Base-by-base conservation (phyloP, 768 basidiomycete genomes). In the Leccinum aurantiacum region DNA sequence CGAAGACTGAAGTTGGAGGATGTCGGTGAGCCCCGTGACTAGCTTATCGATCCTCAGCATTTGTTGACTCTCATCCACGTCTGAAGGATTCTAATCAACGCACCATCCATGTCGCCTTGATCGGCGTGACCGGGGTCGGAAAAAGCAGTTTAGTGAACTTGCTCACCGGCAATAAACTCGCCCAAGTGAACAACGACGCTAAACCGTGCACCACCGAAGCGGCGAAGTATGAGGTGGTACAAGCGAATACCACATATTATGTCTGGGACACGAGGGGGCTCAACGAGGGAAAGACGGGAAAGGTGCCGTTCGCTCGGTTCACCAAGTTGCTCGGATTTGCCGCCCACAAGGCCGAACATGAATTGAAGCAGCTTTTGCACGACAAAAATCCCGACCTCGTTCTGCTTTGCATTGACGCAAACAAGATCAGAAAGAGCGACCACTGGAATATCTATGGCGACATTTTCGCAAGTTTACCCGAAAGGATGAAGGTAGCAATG, bases 141-240 rank as follows among this genome's bases (percentile, higher is more conserved):
- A 70, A 70, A 48, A 70, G 69, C 59, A 70, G 70, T 7, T 52
- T 71, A 9, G 68, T 71, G 22, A 70, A 70, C 33, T 50, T 70
- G 55, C 67, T 70, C 52, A 46, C 47, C n/a, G 69, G 63, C 57
- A 3, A 35, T 14, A 15, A 54, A 48, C 17, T 47, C 17, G 70
- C 69, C 6, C 3, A 27, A 60, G 67, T 58, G 2, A 57, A 52
- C 58, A 69, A 64, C 10, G 17, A 65, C 41, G 70, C 53, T n/a
- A 51, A 22, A 38, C 69, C 69, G 19, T 71, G 69, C 57, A 70
- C 69, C 15, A 25, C 56, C 11, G 27, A 14, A 29, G 49, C 57
- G 7, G 35, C 0, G 49, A 1, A 2, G 17, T 64, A 71, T 53
- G 54, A 56, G 6, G 25, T 71, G 51, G 47, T 50, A 4, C 35